phyloP scores from a whole-genome alignment of 345 rosid species.

The Capsella bursapastoris region DNA sequence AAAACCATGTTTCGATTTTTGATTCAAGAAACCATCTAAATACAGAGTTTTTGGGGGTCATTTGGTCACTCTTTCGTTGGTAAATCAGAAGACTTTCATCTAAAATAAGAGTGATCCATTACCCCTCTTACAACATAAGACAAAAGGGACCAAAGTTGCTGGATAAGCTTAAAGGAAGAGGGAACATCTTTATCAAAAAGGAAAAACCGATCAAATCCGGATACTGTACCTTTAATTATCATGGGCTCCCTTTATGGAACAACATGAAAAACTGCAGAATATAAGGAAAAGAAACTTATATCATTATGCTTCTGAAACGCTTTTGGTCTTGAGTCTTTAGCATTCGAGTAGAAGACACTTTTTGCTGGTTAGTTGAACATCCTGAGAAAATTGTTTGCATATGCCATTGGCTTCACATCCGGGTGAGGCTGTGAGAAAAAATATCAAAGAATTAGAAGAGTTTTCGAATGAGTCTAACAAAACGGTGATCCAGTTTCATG shows the following conservation, averaged over 20 bases:
- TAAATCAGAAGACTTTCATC: conserved; percentile 30
- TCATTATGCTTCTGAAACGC: conserved; percentile 39
- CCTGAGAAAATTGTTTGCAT: conserved; percentile 83
- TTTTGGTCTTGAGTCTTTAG: conserved; percentile 33
- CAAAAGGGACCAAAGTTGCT: conserved; percentile 28
- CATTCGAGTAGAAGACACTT: conserved; percentile 13
- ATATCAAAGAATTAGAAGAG: background rate
- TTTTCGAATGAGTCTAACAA: background rate
- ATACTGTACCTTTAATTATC: conserved; percentile 40
- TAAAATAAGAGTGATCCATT: conserved; percentile 27
- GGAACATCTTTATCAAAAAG: conserved; percentile 39
- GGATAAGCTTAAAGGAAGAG: conserved; percentile 25
- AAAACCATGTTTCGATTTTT: conserved; percentile 7
- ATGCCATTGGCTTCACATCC: conserved; percentile 97
- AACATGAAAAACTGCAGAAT: conserved; percentile 44
- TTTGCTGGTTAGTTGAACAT: conserved; percentile 59
- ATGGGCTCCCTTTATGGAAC: conserved; percentile 40
- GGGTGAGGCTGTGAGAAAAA: conserved; percentile 79
- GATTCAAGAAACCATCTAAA: conserved; percentile 20
- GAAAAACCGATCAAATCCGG: conserved; percentile 28
- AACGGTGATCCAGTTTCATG: background rate
- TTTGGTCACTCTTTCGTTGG: conserved; percentile 26
- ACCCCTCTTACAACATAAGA: conserved; percentile 32
- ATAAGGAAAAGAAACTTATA: conserved; percentile 21
- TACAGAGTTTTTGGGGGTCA: conserved; percentile 13